phyloP scores from a whole-genome alignment of 306 rosid genomes.

The Lathyrus sativus region DNA sequence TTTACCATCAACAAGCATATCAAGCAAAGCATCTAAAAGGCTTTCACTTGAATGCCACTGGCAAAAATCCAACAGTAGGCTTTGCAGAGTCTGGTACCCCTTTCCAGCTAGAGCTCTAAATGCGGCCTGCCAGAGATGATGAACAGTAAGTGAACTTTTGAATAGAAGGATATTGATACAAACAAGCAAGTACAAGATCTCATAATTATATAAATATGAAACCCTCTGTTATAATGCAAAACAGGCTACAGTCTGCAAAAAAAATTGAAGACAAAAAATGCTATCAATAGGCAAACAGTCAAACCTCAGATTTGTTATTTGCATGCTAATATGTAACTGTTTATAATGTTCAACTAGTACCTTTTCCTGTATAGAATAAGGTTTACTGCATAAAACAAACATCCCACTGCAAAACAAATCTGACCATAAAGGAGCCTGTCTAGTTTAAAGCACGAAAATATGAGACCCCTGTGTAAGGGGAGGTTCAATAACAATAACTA shows the following conservation, averaged over 20 bases:
- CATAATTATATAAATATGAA: constrained; percentile 25
- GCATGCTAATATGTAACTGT: neutral
- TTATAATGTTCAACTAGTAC: neutral
- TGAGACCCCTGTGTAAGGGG: constrained; percentile 2
- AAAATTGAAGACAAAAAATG: neutral
- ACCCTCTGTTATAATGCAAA: constrained; percentile 29
- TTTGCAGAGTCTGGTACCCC: constrained; percentile 93
- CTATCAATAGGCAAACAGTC: constrained; percentile 4
- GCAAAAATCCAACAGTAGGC: constrained; percentile 87
- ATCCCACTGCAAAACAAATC: constrained; percentile 12
- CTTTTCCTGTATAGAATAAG: neutral
- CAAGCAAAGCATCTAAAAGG: constrained; percentile 76
- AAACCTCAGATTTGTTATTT: neutral
- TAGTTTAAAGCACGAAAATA: constrained; percentile 1
- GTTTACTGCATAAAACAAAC: constrained; percentile 8
- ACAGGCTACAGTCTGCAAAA: constrained; percentile 23
- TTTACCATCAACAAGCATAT: constrained; percentile 95
- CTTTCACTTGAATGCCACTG: constrained; percentile 74
- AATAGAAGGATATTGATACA: constrained; percentile 23
- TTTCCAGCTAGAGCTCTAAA: constrained; percentile 92
- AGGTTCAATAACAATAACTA: constrained; percentile 14
- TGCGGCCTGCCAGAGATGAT: constrained; percentile 63
- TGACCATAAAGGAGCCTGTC: constrained; percentile 7
- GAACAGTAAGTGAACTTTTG: neutral
- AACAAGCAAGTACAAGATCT: constrained; percentile 19